Percentiles rank a stretch among this genome's conserved stretches.
Conservation (phyloP, 768 basidiomycete genomes). For the Xerocomus spinulosus region DNA sequence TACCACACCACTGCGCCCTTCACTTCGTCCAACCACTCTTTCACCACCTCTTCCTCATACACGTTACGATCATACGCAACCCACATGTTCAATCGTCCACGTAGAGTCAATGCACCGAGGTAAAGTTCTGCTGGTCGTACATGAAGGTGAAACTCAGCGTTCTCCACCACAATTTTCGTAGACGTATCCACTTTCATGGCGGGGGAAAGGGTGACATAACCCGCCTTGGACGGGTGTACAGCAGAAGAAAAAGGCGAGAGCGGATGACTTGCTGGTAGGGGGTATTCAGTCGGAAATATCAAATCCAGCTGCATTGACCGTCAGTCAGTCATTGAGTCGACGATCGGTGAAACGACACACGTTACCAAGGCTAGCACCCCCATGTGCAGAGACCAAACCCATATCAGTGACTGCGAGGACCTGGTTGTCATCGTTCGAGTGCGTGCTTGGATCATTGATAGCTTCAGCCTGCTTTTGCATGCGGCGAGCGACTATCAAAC, state of each 20-base stretch:
- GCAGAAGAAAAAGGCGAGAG: neutral
- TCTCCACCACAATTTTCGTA: neutral
- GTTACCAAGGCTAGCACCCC: conserved; percentile 29
- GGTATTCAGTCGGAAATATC: conserved; percentile 3
- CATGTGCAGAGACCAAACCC: conserved; percentile 10
- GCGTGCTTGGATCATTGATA: no score
- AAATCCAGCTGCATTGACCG: neutral
- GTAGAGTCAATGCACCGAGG: conserved; percentile 37
- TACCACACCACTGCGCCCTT: conserved; percentile 31
- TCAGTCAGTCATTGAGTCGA: no score
- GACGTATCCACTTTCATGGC: neutral
- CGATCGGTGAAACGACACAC: conserved; percentile 2
- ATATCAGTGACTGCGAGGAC: conserved; percentile 4
- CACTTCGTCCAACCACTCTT: conserved; percentile 48
- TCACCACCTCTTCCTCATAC: conserved; percentile 36
- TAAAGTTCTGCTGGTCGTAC: conserved; percentile 43
- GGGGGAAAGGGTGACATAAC: neutral
- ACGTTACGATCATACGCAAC: conserved; percentile 44
- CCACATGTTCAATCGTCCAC: conserved; percentile 31
- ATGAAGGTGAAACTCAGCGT: conserved; percentile 27
- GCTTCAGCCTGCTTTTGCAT: conserved; percentile 12
- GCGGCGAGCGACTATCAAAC: conserved; percentile 8
- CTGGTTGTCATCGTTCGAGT: neutral
- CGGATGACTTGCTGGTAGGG: neutral
- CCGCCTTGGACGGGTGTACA: neutral